Conservation (phyloP, 2,329 filamentous ascomycete species). For the Byssochlamys sp. region DNA sequence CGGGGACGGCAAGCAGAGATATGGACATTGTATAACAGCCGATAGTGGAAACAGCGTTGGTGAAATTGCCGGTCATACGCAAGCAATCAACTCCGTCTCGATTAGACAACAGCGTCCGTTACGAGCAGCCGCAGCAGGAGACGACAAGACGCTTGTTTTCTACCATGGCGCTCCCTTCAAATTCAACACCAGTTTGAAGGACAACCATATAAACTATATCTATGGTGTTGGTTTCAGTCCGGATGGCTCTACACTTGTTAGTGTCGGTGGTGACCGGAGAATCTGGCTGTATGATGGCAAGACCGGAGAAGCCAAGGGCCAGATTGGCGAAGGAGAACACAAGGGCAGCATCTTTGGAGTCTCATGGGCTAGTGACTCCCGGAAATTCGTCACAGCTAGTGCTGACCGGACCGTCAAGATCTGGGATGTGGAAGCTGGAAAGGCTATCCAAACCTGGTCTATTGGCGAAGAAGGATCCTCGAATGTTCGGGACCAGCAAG, state of each 20-base stretch:
- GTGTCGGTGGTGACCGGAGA: constrained; percentile 80
- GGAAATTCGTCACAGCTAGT: constrained; percentile 77
- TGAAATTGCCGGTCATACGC: constrained; percentile 84
- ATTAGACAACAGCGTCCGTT: constrained; percentile 85
- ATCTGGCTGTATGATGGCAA: constrained; percentile 96
- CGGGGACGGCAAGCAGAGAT: constrained; percentile 85
- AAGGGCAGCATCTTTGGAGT: constrained; percentile 87
- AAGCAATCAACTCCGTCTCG: constrained; percentile 80
- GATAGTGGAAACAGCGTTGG: constrained; percentile 95
- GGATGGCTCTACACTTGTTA: constrained; percentile 71
- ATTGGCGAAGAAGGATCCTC: constrained; percentile 65
- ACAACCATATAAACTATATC: constrained; percentile 78
- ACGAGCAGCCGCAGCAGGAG: constrained; percentile 78
- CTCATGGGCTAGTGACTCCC: constrained; percentile 80
- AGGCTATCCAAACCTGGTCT: constrained; percentile 70
- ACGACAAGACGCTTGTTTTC: constrained; percentile 83
- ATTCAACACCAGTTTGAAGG: constrained; percentile 73
- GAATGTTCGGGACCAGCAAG: constrained; percentile 75
- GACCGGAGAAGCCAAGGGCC: constrained; percentile 70
- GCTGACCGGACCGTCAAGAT: constrained; percentile 90
- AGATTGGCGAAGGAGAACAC: constrained; percentile 66
- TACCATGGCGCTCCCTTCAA: constrained; percentile 93
- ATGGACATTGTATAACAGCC: constrained; percentile 85
- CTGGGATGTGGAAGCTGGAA: constrained; percentile 78
- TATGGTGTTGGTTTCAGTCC: constrained; percentile 82